Percentiles rank a stretch among this genome's conserved stretches.
These are phyloP conservation scores for Toxicodendron radicans DNA, from an alignment of 345 rosid genomes.

Conservation along the genomic window DNA sequence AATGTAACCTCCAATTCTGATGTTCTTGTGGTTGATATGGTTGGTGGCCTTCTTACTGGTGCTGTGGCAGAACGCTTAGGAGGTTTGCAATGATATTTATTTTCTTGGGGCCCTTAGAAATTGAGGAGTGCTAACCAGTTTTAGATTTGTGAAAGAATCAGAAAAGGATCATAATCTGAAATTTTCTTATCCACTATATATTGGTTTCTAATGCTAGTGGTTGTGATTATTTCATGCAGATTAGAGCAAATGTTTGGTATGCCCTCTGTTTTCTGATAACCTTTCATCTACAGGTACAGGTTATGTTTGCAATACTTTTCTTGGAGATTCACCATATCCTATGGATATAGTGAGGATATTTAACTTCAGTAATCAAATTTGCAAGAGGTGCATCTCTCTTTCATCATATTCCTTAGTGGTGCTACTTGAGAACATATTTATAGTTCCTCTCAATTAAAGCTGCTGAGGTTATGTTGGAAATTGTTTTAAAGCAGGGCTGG, in stretches of 20 bases:
- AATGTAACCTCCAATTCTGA: conserved; percentile 76
- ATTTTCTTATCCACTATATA: not conserved
- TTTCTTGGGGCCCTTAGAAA: not conserved
- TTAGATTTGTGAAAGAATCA: conserved; percentile 10
- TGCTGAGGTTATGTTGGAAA: not conserved
- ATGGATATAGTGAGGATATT: conserved; percentile 86
- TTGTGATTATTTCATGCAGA: not conserved
- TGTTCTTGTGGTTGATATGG: conserved; percentile 83
- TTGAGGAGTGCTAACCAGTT: not conserved
- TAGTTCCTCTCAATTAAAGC: not conserved
- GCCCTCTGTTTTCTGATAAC: conserved; percentile 11
- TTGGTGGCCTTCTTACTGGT: conserved; percentile 93
- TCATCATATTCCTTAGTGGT: conserved; percentile 3
- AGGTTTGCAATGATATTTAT: conserved; percentile 40
- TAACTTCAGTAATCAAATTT: conserved; percentile 67
- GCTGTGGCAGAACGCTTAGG: conserved; percentile 94
- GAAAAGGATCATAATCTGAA: not conserved
- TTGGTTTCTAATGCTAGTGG: not conserved
- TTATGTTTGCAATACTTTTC: conserved; percentile 64
- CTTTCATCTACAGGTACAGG: conserved; percentile 63
- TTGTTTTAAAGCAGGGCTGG: not conserved
- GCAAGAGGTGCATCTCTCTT: conserved; percentile 55
- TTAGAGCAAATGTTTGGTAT: not conserved
- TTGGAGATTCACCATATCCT: conserved; percentile 54
- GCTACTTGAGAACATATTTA: not conserved